Evolutionary conservation across 805 yeast species (phyloP), one percentile per base, ranked within the genome.

Genomic region (Zygosaccharomyces pseudorouxii): DNA sequence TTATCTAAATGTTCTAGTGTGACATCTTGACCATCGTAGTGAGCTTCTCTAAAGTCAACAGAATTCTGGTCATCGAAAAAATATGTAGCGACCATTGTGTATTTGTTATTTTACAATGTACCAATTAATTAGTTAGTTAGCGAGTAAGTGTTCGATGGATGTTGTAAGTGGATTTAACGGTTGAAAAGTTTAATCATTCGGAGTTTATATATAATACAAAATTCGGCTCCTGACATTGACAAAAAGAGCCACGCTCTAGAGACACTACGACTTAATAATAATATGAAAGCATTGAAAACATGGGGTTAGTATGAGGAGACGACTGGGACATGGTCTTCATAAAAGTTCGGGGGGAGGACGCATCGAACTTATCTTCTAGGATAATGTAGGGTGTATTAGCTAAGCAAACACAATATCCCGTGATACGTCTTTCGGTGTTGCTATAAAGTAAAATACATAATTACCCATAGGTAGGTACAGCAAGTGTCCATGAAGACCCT

Each of bases 1-100:
- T 73, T 59, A 1, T 67, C 68, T 38, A 90, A 71, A 37, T 77
- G 70, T 11, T 74, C 79, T 5, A 66, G 62, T 0, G 78, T 49
- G 1, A 86, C 89, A 0, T 65, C 60, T 2, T 52, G 67, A 0
- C 96, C 96, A 0, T 89, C 78, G 67, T 86, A 75, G 66, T 88
- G 96, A 29, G 79, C 81, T 14, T 76, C 78, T 16, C 89, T 80
- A 69, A 82, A 84, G 42, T 81, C 86, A 1, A 69, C 69, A 0
- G 76, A 67, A 42, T 76, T 75, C 30, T 76, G 66, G 60, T 76
- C 74, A 62, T 87, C 92, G 77, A 84, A 86, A 56, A 76, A 79
- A 65, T 83, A 87, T 1, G 75, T 75, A 56, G 72, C 68, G 73
- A 77, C 68, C 68, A 73, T 62, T 23, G 47, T 43, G 7, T 5